Evolutionary conservation across 2,329 filamentous ascomycete species (phyloP), one percentile per base, ranked within the genome.

Genomic region (Cercospora sp.): DNA sequence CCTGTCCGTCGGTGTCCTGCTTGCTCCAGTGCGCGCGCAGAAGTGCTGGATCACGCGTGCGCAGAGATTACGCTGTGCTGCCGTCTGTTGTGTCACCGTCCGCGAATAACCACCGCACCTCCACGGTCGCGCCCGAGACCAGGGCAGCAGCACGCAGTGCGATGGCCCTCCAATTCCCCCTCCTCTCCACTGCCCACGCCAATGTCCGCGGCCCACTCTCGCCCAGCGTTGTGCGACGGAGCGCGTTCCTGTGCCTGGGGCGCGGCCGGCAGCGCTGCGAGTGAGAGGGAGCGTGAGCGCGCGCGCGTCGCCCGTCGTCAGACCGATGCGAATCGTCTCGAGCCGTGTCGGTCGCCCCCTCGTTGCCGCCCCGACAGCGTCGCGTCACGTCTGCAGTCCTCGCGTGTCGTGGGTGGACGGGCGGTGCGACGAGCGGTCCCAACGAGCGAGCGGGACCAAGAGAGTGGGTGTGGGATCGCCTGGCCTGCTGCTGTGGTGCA

Each of bases 1-100:
- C 51, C 36, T 65, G 53, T 60, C 55, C 63, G 55, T 59, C 63
- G 51, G 53, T 59, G 63, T 65, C 55, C 45, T 59, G 51, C 55
- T 60, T 59, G 61, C 51, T 55, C 30, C 48, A 28, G 42, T 64
- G 61, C 30, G 48, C 16, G 45, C 45, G 30, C 48, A 20, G 51
- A 33, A 36, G 33, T 57, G 62, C 62, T 57, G 62, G 62, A 55
- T 64, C 62, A 64, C 62, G 62, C 62, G 62, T 64, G 62, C 36
- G 62, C 62, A 64, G 61, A 58, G 51, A 64, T 64, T 64, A 64
- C 30, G 62, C 48, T 28, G 62, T 58, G 62, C 33, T 42, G 59
- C 59, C 33, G 23, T 40, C 59, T 28, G 59, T 26, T 57, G 62
- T 64, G 62, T 30, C 13, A 64, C 62, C 53, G 62, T 64, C 62